Base-by-base conservation (phyloP, 768 basidiomycete species). In the Psilocybe tampanensis region DNA sequence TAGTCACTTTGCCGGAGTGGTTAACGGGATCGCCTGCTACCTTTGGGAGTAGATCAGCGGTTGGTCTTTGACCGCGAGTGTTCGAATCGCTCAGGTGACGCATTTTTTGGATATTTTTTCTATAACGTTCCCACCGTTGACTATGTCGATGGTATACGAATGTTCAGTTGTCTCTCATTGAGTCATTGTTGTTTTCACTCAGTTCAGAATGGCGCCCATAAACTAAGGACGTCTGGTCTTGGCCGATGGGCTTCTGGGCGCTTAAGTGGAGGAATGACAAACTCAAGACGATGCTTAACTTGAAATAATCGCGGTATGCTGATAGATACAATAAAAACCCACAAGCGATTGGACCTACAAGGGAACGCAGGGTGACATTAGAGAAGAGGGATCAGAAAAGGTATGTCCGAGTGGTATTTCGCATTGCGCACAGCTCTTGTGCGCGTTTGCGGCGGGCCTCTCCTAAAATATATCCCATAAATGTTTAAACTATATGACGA, bases 1-100 rank as follows among this genome's bases (percentile, higher is more conserved):
- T 55, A 13, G 88, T 89, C 87, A 89, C 90, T 90, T 91, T 92
- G 89, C 89, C 90, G 89, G 89, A 92, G 90, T 91, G 89, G 89
- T 92, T 91, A 91, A 90, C 85, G 85, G 85, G 84, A 85, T 85
- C 82, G 84, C 86, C 86, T 86, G 86, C 84, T 86, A 87, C 61
- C 49, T 51, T n/a, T 13, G 12, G 55, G 55, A 62, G 64, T 62
- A 67, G 64, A 58, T 50, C 47, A 78, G 77, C 76, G 76, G 76
- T 76, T 79, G 76, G 73, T 72, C 77, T 76, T 77, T 76, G 76
- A 73, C 73, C 75, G 76, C 75, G 75, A 76, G 76, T 77, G 75
- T 77, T 79, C 76, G 77, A 79, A 79, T 77, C 77, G 76, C 76
- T 76, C 77, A 77, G 77, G 77, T 79, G 77, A 77, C 75, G 76